These are phyloP conservation scores for Pythium graminicola DNA, from an alignment of 352 stramenopile species.

Conservation along the genomic window DNA sequence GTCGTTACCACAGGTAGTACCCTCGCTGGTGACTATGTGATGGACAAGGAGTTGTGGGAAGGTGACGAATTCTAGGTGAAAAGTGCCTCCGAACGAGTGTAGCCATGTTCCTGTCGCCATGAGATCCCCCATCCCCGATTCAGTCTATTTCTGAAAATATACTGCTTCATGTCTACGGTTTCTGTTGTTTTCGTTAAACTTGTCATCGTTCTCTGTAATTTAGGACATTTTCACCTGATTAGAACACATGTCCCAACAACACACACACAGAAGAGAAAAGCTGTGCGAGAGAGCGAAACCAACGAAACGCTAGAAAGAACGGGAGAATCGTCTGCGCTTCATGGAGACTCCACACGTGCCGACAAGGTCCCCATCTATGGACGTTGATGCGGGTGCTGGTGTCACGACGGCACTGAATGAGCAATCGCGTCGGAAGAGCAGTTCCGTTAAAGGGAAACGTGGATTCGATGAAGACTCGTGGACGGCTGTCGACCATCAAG, in stretches of 20 bases:
- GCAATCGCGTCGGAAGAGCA: slow-evolving; percentile 19
- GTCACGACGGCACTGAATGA: slow-evolving; percentile 10
- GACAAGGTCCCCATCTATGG: slow-evolving; percentile 6
- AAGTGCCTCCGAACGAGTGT: background rate
- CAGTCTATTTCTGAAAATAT: slow-evolving; percentile 13
- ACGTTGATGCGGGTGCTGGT: slow-evolving; percentile 10
- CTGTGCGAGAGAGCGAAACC: slow-evolving; percentile 5
- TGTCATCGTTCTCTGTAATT: background rate
- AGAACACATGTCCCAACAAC: slow-evolving; percentile 14
- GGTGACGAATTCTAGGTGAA: slow-evolving; percentile 43
- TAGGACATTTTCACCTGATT: slow-evolving; percentile 1
- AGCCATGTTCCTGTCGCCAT: too few species aligned
- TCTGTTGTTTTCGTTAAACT: slow-evolving; percentile 1
- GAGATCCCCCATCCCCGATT: background rate
- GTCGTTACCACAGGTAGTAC: slow-evolving; percentile 55
- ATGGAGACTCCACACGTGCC: too few species aligned
- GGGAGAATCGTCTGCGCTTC: background rate
- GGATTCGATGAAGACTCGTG: slow-evolving; percentile 75
- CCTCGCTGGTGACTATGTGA: slow-evolving; percentile 64
- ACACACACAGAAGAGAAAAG: slow-evolving; percentile 1
- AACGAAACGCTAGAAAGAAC: background rate
- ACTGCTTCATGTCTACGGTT: slow-evolving; percentile 3
- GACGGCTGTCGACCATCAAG: slow-evolving; percentile 74
- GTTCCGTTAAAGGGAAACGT: slow-evolving; percentile 25
- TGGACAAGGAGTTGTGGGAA: slow-evolving; percentile 74